Evolutionary conservation across 495 filamentous ascomycete genomes (phyloP), one percentile per base, ranked within the genome.

Genomic region (Terfezia boudieri): DNA sequence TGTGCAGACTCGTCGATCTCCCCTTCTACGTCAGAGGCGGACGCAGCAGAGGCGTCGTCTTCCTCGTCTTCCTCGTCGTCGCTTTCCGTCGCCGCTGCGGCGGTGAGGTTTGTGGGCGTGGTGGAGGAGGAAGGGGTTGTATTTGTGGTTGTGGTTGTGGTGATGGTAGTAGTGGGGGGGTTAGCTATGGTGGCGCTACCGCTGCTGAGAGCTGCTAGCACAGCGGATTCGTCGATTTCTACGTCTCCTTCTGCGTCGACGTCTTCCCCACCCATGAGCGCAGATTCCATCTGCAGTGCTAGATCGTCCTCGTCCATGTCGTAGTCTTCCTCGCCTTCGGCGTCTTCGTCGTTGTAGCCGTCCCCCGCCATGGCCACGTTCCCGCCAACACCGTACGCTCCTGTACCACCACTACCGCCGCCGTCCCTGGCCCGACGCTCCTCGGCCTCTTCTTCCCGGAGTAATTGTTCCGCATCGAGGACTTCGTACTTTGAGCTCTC

Each of bases 381-480:
- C 10, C 38, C 38, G 38, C 38, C 38, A 16, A 10, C 38, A 16
- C 49, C 49, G 20, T 10, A 11, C 11, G 11, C 14, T 11, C 49
- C n/a, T n/a, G n/a, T n/a, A n/a, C n/a, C n/a, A n/a, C n/a, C 49
- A 22, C 14, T 23, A 1, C 17, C 14, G 49, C 49, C 49, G 49
- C 49, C 49, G 49, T 60, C 66, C 41, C 69, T 62, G 9, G 65
- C 66, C 49, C 67, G 64, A 37, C 66, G 70, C 56, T 23, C 51
- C 58, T 52, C 55, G 22, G 56, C 63, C 35, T 66, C 64, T 23
- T 67, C 66, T 9, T 75, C 74, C 0, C 78, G 70, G 38, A 71
- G 70, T 8, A 78, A 66, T 8, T 69, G 68, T 1, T 74, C 67
- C 17, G 71, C 74, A 51, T 90, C 85, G 12, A 90, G 59, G 51